Evolutionary conservation across 768 basidiomycete species (phyloP).

Genomic region (Ramaria rubella): DNA sequence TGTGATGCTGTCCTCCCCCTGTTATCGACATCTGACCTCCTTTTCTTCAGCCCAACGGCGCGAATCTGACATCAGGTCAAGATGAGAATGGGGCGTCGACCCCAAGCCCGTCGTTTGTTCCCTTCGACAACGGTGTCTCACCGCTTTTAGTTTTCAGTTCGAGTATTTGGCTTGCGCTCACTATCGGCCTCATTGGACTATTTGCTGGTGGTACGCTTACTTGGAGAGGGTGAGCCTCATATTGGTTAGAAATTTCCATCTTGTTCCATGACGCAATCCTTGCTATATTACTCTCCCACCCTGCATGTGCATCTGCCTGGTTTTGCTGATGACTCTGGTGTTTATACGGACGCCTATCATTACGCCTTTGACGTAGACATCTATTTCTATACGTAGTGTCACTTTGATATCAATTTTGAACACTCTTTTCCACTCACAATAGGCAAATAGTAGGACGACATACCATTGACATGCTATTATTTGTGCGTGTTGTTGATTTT

Average conservation of each 20-base stretch:
- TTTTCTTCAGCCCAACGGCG: conserved; percentile 50
- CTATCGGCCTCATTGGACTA: neutral
- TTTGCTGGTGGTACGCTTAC: neutral
- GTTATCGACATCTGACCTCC: conserved; percentile 5
- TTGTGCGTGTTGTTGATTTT: too few species aligned
- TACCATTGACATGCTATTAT: too few species aligned
- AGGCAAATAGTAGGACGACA: too few species aligned
- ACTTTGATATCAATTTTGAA: too few species aligned
- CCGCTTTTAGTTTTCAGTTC: neutral
- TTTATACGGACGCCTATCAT: too few species aligned
- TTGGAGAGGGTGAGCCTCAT: neutral
- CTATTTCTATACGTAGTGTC: too few species aligned
- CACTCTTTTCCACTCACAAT: too few species aligned
- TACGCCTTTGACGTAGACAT: too few species aligned
- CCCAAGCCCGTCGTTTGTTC: neutral
- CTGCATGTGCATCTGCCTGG: too few species aligned
- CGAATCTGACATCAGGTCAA: conserved; percentile 58
- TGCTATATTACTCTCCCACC: neutral
- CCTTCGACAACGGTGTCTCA: neutral
- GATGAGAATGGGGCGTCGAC: neutral
- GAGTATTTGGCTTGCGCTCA: neutral
- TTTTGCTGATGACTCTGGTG: too few species aligned
- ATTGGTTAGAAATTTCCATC: neutral
- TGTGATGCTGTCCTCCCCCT: conserved; percentile 19
- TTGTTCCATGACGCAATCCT: too few species aligned